Evolutionary conservation across 345 rosid species (phyloP).

Genomic region (Hypericum androsaemum): DNA sequence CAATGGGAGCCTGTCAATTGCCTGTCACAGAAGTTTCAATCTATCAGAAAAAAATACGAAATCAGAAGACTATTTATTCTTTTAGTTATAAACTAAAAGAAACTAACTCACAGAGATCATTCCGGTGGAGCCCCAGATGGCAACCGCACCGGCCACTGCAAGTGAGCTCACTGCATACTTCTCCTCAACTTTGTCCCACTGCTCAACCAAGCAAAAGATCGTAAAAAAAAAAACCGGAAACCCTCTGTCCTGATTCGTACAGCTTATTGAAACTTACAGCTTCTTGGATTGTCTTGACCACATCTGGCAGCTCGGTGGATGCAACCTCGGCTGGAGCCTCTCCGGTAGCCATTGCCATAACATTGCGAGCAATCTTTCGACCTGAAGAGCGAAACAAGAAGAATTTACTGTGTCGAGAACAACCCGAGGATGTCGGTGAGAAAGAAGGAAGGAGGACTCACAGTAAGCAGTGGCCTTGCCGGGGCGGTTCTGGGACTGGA

Average conservation of each 20-base stretch:
- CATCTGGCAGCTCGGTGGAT: conserved; percentile 55
- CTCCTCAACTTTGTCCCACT: conserved; percentile 96
- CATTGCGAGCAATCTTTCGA: conserved; percentile 67
- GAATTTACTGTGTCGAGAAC: not conserved
- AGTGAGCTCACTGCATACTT: conserved; percentile 77
- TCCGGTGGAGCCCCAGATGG: conserved; percentile 64
- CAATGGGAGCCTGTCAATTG: conserved; percentile 84
- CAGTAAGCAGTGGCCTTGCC: conserved; percentile 54
- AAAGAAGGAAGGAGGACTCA: conserved; percentile 17
- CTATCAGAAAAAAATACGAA: no score
- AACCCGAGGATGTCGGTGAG: not conserved
- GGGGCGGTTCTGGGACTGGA: conserved; percentile 37
- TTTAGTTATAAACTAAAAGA: no score
- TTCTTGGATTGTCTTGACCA: conserved; percentile 51
- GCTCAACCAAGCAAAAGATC: conserved; percentile 8
- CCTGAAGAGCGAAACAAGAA: conserved; percentile 25
- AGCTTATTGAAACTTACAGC: conserved; percentile 35
- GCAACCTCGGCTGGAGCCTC: conserved; percentile 61
- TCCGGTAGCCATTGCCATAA: conserved; percentile 64
- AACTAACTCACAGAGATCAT: conserved; percentile 51
- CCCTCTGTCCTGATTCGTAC: no score
- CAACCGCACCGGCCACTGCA: conserved; percentile 47
- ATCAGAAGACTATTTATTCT: no score
- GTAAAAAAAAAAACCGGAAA: not conserved
- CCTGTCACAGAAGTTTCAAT: conserved; percentile 34